Evolutionary conservation across 1,139 yeast genomes (phyloP).

Genomic region (Debaryomyces fabryi): DNA sequence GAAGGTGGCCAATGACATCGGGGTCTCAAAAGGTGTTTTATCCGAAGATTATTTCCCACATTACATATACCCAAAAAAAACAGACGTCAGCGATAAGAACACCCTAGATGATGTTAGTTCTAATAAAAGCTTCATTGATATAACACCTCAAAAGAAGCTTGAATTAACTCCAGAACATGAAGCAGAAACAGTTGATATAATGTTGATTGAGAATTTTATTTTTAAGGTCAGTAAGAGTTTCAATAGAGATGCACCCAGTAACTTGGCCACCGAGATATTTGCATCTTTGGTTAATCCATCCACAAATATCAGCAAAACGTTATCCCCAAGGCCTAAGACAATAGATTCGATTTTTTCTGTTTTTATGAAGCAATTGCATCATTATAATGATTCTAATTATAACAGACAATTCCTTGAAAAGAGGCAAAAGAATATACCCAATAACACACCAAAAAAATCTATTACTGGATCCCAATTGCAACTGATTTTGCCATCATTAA

Average conservation of each 20-base stretch:
- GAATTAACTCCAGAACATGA: constrained; percentile 7
- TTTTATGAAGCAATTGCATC: constrained; percentile 37
- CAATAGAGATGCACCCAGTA: constrained; percentile 21
- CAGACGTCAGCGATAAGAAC: constrained; percentile 4
- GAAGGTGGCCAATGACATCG: constrained; percentile 11
- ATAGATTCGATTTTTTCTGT: constrained; percentile 33
- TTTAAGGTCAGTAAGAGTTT: constrained; percentile 34
- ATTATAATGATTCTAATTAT: constrained; percentile 36
- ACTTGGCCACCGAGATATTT: constrained; percentile 27
- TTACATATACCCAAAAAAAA: constrained; percentile 8
- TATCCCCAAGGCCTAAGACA: constrained; percentile 29
- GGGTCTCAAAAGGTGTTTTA: constrained; percentile 15
- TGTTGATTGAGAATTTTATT: constrained; percentile 37
- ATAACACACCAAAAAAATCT: constrained; percentile 28
- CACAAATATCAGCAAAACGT: constrained; percentile 18
- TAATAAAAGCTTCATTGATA: background rate
- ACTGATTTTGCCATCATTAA: constrained; percentile 17
- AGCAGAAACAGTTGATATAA: constrained; percentile 15
- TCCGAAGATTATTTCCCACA: constrained; percentile 15
- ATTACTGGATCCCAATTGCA: constrained; percentile 29
- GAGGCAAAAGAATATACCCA: constrained; percentile 17
- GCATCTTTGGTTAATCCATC: constrained; percentile 23
- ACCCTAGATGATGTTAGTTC: background rate
- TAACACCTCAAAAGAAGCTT: constrained; percentile 7
- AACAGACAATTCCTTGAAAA: constrained; percentile 21